Percentiles rank a stretch among this genome's conserved stretches.
These are phyloP conservation scores for Geoglossum glabrum DNA, from an alignment of 495 filamentous ascomycete genomes.

Conservation along the genomic window DNA sequence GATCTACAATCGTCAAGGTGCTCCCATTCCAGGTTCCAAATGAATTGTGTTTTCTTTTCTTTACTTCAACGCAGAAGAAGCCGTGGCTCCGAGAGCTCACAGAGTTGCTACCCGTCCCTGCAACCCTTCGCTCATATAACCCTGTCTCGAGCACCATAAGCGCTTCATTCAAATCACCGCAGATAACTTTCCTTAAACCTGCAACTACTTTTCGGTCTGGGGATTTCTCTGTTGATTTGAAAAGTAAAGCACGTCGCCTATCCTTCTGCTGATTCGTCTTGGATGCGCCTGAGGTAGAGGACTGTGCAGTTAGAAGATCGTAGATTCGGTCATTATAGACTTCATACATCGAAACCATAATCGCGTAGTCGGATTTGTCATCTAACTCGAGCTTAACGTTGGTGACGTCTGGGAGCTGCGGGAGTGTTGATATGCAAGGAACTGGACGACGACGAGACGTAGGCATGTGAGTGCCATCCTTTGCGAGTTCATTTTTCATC, in stretches of 20 bases:
- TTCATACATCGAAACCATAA: slow-evolving; percentile 94
- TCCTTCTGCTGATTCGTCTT: slow-evolving; percentile 36
- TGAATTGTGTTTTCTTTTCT: slow-evolving; percentile 44
- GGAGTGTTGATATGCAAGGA: slow-evolving; percentile 41
- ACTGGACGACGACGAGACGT: slow-evolving; percentile 35
- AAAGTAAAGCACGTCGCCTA: slow-evolving; percentile 54
- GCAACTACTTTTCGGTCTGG: slow-evolving; percentile 81
- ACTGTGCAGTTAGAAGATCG: slow-evolving; percentile 44
- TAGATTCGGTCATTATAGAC: slow-evolving; percentile 98
- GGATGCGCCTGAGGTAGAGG: slow-evolving; percentile 24
- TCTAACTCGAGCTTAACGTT: slow-evolving; percentile 48
- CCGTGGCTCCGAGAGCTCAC: slow-evolving; percentile 82
- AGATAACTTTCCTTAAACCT: slow-evolving; percentile 76
- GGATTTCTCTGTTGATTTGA: slow-evolving; percentile 70
- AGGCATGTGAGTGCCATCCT: slow-evolving; percentile 31
- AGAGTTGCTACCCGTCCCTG: slow-evolving; percentile 76
- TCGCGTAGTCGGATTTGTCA: slow-evolving; percentile 58
- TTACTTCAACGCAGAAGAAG: slow-evolving; percentile 90
- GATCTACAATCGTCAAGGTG: slow-evolving; percentile 73
- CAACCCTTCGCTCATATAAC: slow-evolving; percentile 67
- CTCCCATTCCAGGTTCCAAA: slow-evolving; percentile 52
- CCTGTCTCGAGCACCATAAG: slow-evolving; percentile 82
- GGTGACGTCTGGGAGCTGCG: slow-evolving; percentile 54
- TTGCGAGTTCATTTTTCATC: slow-evolving; percentile 16
- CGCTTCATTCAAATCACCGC: slow-evolving; percentile 67